Percentiles rank a stretch among this genome's conserved stretches.
phyloP scores from a whole-genome alignment of 1,284 basidiomycete genomes.

The Fomitopsis pinicola region DNA sequence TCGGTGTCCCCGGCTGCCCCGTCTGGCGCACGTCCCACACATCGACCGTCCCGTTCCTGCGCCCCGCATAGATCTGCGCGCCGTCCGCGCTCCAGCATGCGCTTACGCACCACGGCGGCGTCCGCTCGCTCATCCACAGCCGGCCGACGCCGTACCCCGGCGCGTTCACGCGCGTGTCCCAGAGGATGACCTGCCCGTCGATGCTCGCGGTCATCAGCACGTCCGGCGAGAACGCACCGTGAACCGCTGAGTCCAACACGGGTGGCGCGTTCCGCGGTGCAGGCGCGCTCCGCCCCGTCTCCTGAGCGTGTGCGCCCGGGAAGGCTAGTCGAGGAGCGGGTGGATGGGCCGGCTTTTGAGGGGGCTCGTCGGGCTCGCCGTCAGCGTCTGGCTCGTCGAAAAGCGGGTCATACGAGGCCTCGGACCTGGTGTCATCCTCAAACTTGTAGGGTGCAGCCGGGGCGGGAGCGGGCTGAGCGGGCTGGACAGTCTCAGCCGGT shows the following conservation, averaged over 20 bases:
- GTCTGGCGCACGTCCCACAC: slow-evolving; percentile 89
- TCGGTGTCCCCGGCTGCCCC: slow-evolving; percentile 56
- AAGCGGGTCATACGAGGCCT: slow-evolving; percentile 74
- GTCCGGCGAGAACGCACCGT: slow-evolving; percentile 73
- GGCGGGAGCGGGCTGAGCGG: background rate
- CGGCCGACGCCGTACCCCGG: slow-evolving; percentile 74
- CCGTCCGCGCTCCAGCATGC: slow-evolving; percentile 95
- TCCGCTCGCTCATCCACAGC: slow-evolving; percentile 83
- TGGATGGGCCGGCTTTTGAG: slow-evolving; percentile 8
- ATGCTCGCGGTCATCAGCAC: slow-evolving; percentile 87
- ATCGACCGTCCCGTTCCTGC: slow-evolving; percentile 89
- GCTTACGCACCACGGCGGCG: slow-evolving; percentile 85
- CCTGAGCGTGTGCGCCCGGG: slow-evolving; percentile 8
- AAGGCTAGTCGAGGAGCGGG: background rate
- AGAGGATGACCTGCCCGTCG: slow-evolving; percentile 90
- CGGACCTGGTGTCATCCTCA: slow-evolving; percentile 63
- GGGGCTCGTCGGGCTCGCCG: slow-evolving; percentile 30
- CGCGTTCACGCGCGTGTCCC: slow-evolving; percentile 77
- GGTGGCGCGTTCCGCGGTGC: slow-evolving; percentile 70
- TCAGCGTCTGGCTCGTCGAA: slow-evolving; percentile 74
- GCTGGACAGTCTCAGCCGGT: background rate
- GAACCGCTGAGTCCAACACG: slow-evolving; percentile 57
- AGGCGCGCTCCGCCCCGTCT: slow-evolving; percentile 15
- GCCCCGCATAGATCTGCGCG: slow-evolving; percentile 84
- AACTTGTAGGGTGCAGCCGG: slow-evolving; percentile 12